Conservation (phyloP, 352 stramenopile genomes). For the Globisporangium carolinianum region DNA sequence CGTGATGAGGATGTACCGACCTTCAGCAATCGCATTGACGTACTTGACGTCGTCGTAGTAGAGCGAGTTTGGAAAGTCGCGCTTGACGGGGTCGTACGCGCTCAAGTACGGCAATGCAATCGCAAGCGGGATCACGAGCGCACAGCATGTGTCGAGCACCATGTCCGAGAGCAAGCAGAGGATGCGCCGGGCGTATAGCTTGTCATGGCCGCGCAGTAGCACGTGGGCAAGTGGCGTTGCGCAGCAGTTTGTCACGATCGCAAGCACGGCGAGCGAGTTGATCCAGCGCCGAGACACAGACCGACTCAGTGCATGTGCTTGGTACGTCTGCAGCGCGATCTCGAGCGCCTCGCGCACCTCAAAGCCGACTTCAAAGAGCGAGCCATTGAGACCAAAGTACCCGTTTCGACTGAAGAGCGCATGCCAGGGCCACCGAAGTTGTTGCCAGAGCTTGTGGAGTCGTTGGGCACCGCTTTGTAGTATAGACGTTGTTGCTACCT, state of each 20-base stretch:
- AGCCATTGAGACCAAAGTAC: constrained; percentile 12
- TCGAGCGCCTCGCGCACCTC: constrained; percentile 10
- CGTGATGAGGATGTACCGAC: constrained; percentile 17
- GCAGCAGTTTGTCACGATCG: constrained; percentile 16
- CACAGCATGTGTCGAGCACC: constrained; percentile 13
- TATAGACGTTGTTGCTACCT: neutral
- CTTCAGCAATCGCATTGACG: constrained; percentile 1
- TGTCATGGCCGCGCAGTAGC: neutral
- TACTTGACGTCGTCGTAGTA: constrained; percentile 8
- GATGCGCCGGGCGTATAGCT: constrained; percentile 1
- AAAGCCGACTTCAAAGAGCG: constrained; percentile 12
- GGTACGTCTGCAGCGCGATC: constrained; percentile 19
- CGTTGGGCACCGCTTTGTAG: neutral
- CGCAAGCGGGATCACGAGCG: constrained; percentile 14
- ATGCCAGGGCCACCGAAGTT: neutral
- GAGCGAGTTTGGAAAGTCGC: neutral
- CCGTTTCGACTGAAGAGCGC: constrained; percentile 14
- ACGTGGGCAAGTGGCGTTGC: constrained; percentile 7
- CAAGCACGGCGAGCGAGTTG: constrained; percentile 12
- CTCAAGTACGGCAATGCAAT: constrained; percentile 12
- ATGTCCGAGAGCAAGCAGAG: constrained; percentile 12
- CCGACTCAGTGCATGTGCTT: constrained; percentile 14
- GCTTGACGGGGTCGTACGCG: neutral
- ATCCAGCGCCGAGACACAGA: constrained; percentile 15
- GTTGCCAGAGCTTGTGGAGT: neutral